These are phyloP conservation scores for Tillandsia leiboldiana DNA, from an alignment of 176 grass and related monocot genomes.

Conservation along the genomic window DNA sequence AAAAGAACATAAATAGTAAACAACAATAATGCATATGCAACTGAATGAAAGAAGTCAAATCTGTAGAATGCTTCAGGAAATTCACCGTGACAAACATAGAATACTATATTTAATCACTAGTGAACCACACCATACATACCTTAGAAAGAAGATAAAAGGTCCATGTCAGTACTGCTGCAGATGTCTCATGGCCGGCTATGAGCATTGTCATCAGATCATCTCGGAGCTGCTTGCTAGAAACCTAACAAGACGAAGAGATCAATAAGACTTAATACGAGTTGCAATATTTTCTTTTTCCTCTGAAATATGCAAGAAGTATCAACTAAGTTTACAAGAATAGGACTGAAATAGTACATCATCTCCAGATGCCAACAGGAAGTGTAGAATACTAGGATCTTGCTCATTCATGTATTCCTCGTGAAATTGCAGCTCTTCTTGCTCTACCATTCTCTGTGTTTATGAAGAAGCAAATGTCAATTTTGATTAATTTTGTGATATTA, in stretches of 20 bases:
- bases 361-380: slow-evolving; percentile 91
- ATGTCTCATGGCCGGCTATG: slow-evolving; percentile 94
- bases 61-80: not conserved
- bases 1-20: not conserved
- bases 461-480: slow-evolving; percentile 9
- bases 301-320: not conserved
- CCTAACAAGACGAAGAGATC: slow-evolving; percentile 34
- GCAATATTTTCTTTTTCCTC: no score
- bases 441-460: slow-evolving; percentile 71
- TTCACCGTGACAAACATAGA: not conserved
- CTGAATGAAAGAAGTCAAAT: not conserved
- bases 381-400: slow-evolving; percentile 98
- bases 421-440: slow-evolving; percentile 93
- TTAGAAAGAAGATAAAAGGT: slow-evolving; percentile 97
- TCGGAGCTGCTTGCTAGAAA: slow-evolving; percentile 91
- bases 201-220: slow-evolving; percentile 98
- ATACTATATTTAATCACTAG: no score
- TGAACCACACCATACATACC: slow-evolving; percentile 21
- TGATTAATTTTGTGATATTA: not conserved
- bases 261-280: slow-evolving; percentile 10
- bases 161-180: slow-evolving; percentile 93
- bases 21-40: not conserved
- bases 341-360: slow-evolving; percentile 63
- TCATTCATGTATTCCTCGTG: slow-evolving; percentile 95
- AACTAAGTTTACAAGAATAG: not conserved